Base-by-base conservation (phyloP, 805 yeast species). In the Komagataella ulmi region DNA sequence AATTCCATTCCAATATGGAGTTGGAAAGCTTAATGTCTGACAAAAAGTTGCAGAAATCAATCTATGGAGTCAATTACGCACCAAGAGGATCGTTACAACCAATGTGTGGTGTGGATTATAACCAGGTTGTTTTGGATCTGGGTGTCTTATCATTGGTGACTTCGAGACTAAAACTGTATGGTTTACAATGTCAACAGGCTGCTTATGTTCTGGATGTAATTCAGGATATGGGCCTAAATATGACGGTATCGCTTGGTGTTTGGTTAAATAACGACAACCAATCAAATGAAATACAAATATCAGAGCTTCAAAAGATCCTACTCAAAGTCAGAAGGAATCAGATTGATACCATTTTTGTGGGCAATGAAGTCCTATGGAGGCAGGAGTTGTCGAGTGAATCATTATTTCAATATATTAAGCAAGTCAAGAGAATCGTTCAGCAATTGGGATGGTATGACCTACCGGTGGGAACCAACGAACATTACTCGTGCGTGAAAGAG, bases 401-500 rank as follows among this genome's bases (percentile, higher is more conserved):
- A 23, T 63, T 83, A 18, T 55, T 73, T 10, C 56, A 56, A 1
- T 74, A 73, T 50, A 74, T 82, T 40, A 56, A 60, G 6, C 71
- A 69, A 6, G 69, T 76, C 3, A 74, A 71, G 55, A 47, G 55
- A 0, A 74, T 65, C 54, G 59, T 75, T 1, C 60, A 55, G n/a
- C 54, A 62, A 2, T 60, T 68, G 7, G 62, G 68, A 44, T 62
- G 54, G 46, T 67, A 61, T 46, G 68, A 65, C 45, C 57, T 82
- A 12, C 79, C 80, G 1, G 77, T 83, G 3, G 88, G 88, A 1
- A 79, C 85, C 0, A 71, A 83, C 0, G 88, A 83, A 48, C 61
- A 78, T 44, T 84, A 83, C 0, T 70, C 79, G 1, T 64, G 66
- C 44, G 64, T 79, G 45, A 69, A 68, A 24, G 54, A 60, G 3